Evolutionary conservation across 2,329 filamentous ascomycete species (phyloP).

Genomic region (Venturia carpophila): DNA sequence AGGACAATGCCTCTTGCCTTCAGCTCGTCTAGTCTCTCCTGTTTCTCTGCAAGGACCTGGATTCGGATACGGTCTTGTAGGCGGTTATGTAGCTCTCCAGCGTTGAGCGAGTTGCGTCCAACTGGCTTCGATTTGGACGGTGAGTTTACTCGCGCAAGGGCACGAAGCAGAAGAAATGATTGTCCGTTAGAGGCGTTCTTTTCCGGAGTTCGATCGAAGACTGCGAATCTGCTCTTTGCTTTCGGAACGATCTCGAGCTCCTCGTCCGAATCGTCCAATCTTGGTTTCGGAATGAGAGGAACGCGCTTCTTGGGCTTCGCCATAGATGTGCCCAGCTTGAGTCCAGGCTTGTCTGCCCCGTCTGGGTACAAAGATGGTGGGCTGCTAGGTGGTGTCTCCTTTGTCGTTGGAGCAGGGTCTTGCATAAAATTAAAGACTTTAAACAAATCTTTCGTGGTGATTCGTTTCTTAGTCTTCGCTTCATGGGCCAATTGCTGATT

Average conservation of each 20-base stretch:
- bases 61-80: conserved; percentile 66
- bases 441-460: conserved; percentile 74
- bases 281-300: conserved; percentile 24
- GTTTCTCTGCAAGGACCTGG: conserved; percentile 71
- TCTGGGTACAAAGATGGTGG: conserved; percentile 21
- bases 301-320: not conserved
- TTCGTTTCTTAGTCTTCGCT: conserved; percentile 79
- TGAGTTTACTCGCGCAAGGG: conserved; percentile 64
- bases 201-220: conserved; percentile 62
- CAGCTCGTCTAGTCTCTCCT: conserved; percentile 68
- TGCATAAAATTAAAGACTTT: conserved; percentile 70
- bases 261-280: conserved; percentile 48
- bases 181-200: conserved; percentile 55
- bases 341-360: conserved; percentile 20
- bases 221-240: conserved; percentile 33
- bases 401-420: conserved; percentile 30
- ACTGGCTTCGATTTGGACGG: conserved; percentile 45
- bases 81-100: conserved; percentile 58
- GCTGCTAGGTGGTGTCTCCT: conserved; percentile 39
- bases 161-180: conserved; percentile 60
- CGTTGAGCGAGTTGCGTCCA: conserved; percentile 53
- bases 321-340: conserved; percentile 6
- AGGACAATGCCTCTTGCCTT: conserved; percentile 72
- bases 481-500: conserved; percentile 89
- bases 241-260: conserved; percentile 57